phyloP scores from a whole-genome alignment of 345 rosid species.

The Schrenkiella parvula region DNA sequence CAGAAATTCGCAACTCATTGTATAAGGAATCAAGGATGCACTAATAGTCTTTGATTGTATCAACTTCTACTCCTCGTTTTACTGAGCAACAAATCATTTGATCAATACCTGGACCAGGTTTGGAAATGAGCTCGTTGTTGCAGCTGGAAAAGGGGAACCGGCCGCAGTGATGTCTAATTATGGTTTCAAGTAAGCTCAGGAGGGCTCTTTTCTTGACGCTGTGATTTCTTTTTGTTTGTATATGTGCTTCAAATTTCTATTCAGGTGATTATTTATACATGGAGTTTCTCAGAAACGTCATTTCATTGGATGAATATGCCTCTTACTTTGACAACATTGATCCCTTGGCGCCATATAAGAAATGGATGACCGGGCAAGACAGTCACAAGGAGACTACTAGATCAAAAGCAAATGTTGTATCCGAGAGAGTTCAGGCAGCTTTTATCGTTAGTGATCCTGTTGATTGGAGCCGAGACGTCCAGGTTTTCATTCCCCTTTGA shows the following conservation, averaged over 20 bases:
- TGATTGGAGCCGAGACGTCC: slow-evolving; percentile 93
- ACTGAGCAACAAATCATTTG: not conserved
- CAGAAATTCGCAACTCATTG: not conserved
- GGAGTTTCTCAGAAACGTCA: slow-evolving; percentile 64
- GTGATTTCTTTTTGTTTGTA: not conserved
- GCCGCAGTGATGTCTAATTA: slow-evolving; percentile 82
- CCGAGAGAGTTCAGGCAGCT: slow-evolving; percentile 73
- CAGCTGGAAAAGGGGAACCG: slow-evolving; percentile 92
- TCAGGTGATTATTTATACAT: slow-evolving; percentile 2
- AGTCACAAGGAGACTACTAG: slow-evolving; percentile 22
- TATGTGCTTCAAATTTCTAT: not conserved
- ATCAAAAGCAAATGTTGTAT: slow-evolving; percentile 27
- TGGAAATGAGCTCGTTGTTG: slow-evolving; percentile 64
- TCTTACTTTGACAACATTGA: slow-evolving; percentile 74
- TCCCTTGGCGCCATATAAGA: slow-evolving; percentile 71
- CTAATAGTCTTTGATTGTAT: not conserved
- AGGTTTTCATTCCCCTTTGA: slow-evolving; percentile 39
- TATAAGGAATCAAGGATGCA: not conserved
- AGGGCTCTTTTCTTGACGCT: not conserved
- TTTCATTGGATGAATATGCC: slow-evolving; percentile 76
- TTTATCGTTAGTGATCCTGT: slow-evolving; percentile 85
- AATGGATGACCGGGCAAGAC: slow-evolving; percentile 40
- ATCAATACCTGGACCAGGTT: slow-evolving; percentile 40
- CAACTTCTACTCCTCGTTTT: not conserved
- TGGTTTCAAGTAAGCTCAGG: slow-evolving; percentile 63